Evolutionary conservation across 139 green algal genomes (phyloP).

Genomic region (Nannochloris sp.): DNA sequence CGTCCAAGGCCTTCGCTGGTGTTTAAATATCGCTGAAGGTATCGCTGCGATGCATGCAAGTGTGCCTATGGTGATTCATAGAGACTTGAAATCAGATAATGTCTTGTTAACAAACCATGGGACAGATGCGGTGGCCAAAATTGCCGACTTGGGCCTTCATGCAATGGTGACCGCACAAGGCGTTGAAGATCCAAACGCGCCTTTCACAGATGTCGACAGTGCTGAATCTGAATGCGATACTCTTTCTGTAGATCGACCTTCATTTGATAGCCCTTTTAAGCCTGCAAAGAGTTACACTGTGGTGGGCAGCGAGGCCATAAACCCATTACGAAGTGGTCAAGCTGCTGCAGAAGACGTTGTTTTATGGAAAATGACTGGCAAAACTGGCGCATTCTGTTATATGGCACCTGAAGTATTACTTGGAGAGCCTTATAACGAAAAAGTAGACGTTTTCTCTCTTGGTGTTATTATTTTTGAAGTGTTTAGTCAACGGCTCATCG

Average conservation of each 20-base stretch:
- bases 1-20: neutral
- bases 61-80: constrained; percentile 49
- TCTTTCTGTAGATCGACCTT: neutral
- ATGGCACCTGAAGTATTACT: constrained; percentile 50
- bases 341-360: constrained; percentile 49
- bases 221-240: neutral
- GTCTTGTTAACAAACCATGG: constrained; percentile 52
- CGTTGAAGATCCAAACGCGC: too few relatives aligned
- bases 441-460: constrained; percentile 50
- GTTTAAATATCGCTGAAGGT: neutral
- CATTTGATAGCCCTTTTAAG: too few relatives aligned
- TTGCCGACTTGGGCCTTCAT: neutral
- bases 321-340: neutral
- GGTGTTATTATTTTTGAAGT: constrained; percentile 46
- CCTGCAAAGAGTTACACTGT: too few relatives aligned
- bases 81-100: constrained; percentile 67
- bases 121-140: neutral
- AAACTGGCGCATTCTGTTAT: constrained; percentile 58
- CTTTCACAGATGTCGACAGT: neutral
- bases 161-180: neutral
- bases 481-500: constrained; percentile 20
- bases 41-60: neutral
- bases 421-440: constrained; percentile 55
- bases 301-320: too few relatives aligned
- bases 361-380: constrained; percentile 77